Percentiles rank a stretch among this genome's conserved stretches.
Conservation (phyloP, 257 asterid species). For the Scutellaria baicalensis region DNA sequence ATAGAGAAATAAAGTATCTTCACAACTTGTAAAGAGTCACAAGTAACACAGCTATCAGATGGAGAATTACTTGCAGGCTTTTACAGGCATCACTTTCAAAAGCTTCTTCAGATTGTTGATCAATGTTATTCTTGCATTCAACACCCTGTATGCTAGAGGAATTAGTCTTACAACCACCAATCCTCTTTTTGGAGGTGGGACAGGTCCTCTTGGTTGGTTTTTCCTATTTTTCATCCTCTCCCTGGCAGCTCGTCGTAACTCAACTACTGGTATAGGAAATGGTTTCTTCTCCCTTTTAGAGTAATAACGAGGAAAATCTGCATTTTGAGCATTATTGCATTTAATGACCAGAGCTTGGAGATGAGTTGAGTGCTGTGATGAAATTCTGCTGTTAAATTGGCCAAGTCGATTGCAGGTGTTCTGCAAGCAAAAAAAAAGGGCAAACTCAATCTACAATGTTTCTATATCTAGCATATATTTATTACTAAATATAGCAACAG, state of each 20-base stretch:
- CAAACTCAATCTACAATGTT: not conserved
- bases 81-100: conserved; percentile 73
- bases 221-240: conserved; percentile 67
- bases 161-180: conserved; percentile 61
- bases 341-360: conserved; percentile 28
- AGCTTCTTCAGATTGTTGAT: conserved; percentile 88
- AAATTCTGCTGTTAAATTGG: conserved; percentile 22
- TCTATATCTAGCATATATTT: not conserved
- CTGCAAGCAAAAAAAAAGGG: conserved; percentile 28
- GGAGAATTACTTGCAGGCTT: conserved; percentile 80
- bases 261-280: conserved; percentile 83
- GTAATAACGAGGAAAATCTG: conserved; percentile 84
- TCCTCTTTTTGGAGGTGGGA: conserved; percentile 84
- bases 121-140: conserved; percentile 60
- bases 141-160: conserved; percentile 72
- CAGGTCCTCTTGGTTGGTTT: conserved; percentile 45
- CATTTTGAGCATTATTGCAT: conserved; percentile 73
- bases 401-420: conserved; percentile 26
- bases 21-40: not conserved
- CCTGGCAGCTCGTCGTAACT: conserved; percentile 84
- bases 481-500: not conserved
- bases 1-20: not conserved
- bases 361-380: conserved; percentile 21
- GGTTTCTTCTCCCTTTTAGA: conserved; percentile 90
- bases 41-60: conserved; percentile 9